Conservation (phyloP, 768 basidiomycete genomes). For the Russula brevipes region DNA sequence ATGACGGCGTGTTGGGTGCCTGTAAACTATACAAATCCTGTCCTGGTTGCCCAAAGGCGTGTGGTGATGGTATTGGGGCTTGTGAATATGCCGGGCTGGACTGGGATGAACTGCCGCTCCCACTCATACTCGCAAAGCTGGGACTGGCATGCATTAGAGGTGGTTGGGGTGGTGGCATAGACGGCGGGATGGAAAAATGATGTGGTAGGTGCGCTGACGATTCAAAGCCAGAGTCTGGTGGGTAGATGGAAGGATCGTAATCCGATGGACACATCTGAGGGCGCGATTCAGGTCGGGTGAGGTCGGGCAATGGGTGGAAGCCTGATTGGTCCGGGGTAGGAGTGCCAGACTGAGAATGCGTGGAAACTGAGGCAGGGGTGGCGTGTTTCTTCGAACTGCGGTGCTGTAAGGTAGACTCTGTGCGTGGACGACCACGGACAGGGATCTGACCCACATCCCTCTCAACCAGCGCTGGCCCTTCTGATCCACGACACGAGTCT, state of each 20-base stretch:
- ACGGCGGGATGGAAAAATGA: slow-evolving; percentile 7
- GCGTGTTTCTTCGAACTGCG: slow-evolving; percentile 13
- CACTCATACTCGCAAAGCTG: slow-evolving; percentile 18
- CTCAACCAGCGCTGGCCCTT: not conserved
- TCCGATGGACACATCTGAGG: slow-evolving; percentile 6
- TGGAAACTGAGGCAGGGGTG: not conserved
- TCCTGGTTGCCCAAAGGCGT: slow-evolving; percentile 15
- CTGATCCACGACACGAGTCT: slow-evolving; percentile 7
- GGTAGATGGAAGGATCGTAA: slow-evolving; percentile 13
- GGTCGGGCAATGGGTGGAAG: slow-evolving; percentile 9
- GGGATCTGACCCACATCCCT: slow-evolving; percentile 13
- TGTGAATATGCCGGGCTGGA: slow-evolving; percentile 23
- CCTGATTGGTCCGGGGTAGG: slow-evolving; percentile 9
- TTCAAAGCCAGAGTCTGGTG: slow-evolving; percentile 3
- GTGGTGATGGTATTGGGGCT: slow-evolving; percentile 18
- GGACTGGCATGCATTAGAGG: slow-evolving; percentile 18
- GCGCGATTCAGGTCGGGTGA: slow-evolving; percentile 14
- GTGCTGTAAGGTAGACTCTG: slow-evolving; percentile 7
- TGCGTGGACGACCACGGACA: slow-evolving; percentile 20
- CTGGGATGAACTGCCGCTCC: slow-evolving; percentile 20
- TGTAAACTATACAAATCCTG: slow-evolving; percentile 9
- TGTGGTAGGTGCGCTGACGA: not conserved
- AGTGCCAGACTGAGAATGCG: slow-evolving; percentile 17
- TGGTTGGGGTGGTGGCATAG: slow-evolving; percentile 19
- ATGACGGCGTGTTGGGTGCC: slow-evolving; percentile 13